Evolutionary conservation across 2,329 filamentous ascomycete genomes (phyloP).

Genomic region (Fusarium palustre): DNA sequence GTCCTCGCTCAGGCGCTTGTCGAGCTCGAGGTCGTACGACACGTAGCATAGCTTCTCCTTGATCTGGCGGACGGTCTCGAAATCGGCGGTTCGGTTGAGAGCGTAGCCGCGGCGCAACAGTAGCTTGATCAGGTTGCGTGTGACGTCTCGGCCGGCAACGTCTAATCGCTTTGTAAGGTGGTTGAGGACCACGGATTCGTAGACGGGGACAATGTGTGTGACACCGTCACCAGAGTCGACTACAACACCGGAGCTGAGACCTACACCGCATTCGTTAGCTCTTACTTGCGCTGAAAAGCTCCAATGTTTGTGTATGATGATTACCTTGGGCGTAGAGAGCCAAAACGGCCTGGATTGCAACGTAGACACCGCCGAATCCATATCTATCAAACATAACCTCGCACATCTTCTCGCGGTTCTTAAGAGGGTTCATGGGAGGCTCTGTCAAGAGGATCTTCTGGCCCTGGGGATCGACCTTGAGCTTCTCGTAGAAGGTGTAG

Average conservation of each 20-base stretch:
- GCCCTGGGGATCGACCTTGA: constrained; percentile 88
- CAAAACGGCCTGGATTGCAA: constrained; percentile 96
- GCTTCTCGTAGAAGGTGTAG: constrained; percentile 98
- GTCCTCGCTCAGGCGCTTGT: constrained; percentile 95
- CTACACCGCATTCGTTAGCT: constrained; percentile 55
- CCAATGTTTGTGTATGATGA: not conserved
- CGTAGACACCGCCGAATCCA: constrained; percentile 95
- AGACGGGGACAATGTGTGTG: constrained; percentile 98
- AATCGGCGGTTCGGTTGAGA: constrained; percentile 97
- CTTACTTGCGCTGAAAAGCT: not conserved
- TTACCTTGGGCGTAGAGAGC: constrained; percentile 95
- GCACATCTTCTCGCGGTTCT: constrained; percentile 97
- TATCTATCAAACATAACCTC: constrained; percentile 99
- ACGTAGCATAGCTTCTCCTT: constrained; percentile 99
- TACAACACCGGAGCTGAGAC: constrained; percentile 92
- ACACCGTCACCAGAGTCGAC: constrained; percentile 98
- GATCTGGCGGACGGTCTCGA: constrained; percentile 98
- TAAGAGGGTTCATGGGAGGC: constrained; percentile 96
- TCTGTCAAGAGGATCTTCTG: constrained; percentile 98
- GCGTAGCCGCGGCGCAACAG: constrained; percentile 94
- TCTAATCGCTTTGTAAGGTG: constrained; percentile 94
- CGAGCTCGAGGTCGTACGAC: constrained; percentile 95
- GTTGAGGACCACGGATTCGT: constrained; percentile 97
- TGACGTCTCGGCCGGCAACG: constrained; percentile 96
- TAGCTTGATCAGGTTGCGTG: constrained; percentile 96